Base-by-base conservation (phyloP, 768 basidiomycete species). In the Amanita phalloides region DNA sequence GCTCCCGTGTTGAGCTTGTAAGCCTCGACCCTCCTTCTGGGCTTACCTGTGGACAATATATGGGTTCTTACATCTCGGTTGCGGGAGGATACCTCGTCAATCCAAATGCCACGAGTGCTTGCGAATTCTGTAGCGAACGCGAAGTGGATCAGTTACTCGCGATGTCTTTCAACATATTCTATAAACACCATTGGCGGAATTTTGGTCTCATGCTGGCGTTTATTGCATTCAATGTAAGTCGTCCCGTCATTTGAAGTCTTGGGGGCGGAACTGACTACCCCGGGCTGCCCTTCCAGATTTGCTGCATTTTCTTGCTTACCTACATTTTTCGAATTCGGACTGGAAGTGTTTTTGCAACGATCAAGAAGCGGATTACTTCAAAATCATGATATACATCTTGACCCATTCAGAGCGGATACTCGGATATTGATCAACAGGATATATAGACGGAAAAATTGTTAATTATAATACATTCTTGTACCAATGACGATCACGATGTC, bases 1-100 rank as follows among this genome's bases (percentile, higher is more conserved):
- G 87, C 64, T 63, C 78, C 1, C 35, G 64, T 3, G 60, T 65
- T 47, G 86, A 89, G 60, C 66, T 76, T 26, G 73, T 79, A 36
- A 60, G 59, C 5, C 64, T 89, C 41, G 62, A 73, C 11, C 77
- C 85, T 0, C 78, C 81, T 0, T 57, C 64, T 0, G 81, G 78
- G 1, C 59, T 70, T 53, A 79, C 70, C 4, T 89, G 87, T 60
- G 60, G 55, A 8, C 53, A 68, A 6, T 88, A 78, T 61, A 67
- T 84, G 63, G 44, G 61, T n/a, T 58, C 69, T 0, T 89, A 74
- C 62, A 78, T 82, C 6, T 50, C 61, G 0, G 37, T 56, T 0
- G 68, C 71, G 1, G 78, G 84, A 0, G 84, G 84, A 4, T 81
- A 81, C 56, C 62, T 87, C 25, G 57, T 68, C n/a, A 75, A 84